Evolutionary conservation across 2,329 filamentous ascomycete genomes (phyloP).

Genomic region (Hypoxylon sp.): DNA sequence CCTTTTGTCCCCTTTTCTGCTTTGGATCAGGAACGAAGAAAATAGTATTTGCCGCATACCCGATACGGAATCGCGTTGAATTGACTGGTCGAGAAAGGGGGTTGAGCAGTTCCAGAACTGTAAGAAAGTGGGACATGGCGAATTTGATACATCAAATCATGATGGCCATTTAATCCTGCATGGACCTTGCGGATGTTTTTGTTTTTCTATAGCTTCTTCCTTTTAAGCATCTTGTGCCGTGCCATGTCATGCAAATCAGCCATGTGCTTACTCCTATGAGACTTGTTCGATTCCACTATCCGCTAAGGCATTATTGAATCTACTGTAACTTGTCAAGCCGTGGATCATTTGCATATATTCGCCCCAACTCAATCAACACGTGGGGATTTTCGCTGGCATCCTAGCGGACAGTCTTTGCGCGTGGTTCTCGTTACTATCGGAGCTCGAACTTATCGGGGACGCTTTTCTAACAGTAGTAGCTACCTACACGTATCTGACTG

Average conservation of each 20-base stretch:
- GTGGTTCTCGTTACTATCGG: conserved; percentile 10
- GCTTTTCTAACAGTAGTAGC: conserved; percentile 18
- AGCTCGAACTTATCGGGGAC: conserved; percentile 7
- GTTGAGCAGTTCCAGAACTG: conserved; percentile 22
- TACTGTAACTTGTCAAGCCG: neutral
- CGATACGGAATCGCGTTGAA: conserved; percentile 34
- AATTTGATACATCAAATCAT: conserved; percentile 20
- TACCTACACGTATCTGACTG: neutral
- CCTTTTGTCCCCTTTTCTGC: conserved; percentile 28
- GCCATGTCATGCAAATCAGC: conserved; percentile 10
- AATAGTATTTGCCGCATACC: conserved; percentile 33
- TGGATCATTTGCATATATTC: conserved; percentile 2
- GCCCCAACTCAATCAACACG: conserved; percentile 8
- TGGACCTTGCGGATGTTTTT: conserved; percentile 10
- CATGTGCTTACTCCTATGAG: conserved; percentile 10
- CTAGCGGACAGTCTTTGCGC: conserved; percentile 13
- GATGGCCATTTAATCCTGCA: conserved; percentile 9
- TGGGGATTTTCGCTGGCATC: conserved; percentile 14
- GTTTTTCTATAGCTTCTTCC: conserved; percentile 13
- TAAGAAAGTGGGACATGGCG: conserved; percentile 22
- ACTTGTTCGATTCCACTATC: neutral
- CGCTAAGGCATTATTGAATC: neutral
- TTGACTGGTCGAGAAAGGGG: conserved; percentile 37
- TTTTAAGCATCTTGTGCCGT: conserved; percentile 21
- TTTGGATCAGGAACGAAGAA: conserved; percentile 40